Percentiles rank a stretch among this genome's conserved stretches.
These are phyloP conservation scores for Cercospora citrullina DNA, from an alignment of 2,329 filamentous ascomycete genomes.

Conservation along the genomic window DNA sequence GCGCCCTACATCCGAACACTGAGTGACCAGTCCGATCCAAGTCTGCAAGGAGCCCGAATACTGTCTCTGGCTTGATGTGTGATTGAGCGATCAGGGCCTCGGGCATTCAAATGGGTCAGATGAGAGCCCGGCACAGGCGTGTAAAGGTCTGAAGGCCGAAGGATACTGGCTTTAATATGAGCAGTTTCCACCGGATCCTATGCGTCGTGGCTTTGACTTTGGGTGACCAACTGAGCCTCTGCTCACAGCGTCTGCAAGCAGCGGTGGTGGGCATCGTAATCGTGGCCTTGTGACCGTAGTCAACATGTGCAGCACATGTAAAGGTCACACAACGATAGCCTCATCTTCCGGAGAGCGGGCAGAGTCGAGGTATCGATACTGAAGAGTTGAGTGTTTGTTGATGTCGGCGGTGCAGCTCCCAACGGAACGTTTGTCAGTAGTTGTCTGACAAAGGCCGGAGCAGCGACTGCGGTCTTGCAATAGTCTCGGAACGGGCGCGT, in stretches of 20 bases:
- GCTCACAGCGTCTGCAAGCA: background rate
- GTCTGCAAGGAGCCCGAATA: background rate
- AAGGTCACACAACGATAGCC: background rate
- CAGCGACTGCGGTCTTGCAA: background rate
- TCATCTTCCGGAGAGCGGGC: background rate
- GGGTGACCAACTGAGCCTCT: background rate
- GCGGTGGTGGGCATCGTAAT: background rate
- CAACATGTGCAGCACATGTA: background rate
- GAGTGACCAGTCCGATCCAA: background rate
- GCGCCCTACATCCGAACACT: background rate
- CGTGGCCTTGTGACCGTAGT: background rate
- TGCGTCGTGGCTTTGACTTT: background rate
- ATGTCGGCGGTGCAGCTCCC: background rate
- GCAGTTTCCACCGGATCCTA: background rate
- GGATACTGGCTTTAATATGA: background rate
- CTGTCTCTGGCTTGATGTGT: background rate
- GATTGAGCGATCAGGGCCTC: background rate
- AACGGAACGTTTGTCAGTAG: background rate
- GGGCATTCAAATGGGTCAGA: background rate
- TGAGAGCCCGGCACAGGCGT: background rate
- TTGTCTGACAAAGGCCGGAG: background rate
- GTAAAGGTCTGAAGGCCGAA: background rate
- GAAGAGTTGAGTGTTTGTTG: background rate
- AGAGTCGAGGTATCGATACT: background rate
- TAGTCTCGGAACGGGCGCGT: background rate